Evolutionary conservation across 805 yeast species (phyloP), one percentile per base, ranked within the genome.

Genomic region (Cyberlindnera lachancei): DNA sequence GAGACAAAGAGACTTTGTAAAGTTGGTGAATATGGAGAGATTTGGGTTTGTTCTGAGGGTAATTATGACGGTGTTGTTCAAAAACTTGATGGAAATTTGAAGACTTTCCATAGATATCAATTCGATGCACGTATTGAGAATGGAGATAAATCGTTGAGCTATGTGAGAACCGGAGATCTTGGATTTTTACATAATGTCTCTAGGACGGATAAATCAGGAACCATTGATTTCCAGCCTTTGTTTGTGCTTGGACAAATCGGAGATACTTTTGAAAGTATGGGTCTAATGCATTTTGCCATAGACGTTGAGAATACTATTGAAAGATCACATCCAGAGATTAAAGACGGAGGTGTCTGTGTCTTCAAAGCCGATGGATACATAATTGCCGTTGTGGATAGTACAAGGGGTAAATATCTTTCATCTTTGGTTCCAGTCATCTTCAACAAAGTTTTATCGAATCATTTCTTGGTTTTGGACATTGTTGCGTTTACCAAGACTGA

Each of bases 21-120:
- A 36, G 79, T 78, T 31, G 96, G 97, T 7, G 98, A 92, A 55
- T 77, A 75, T 55, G 99, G 99, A 21, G 99, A 92, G 58, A 86
- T 92, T 24, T 92, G 97, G 97, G 94, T 90, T 3, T 74, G 83
- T 41, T 82, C 95, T 1, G 95, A 86, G 42, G 94, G 90, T 1
- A 87, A 81, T 45, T 79, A 76, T 18, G 63, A 65, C 18, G 64
- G 74, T 2, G 67, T 66, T 1, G 62, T 67, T 8, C 82, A 77
- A 40, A 56, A 61, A 10, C 73, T 78, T 42, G 64, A 64, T 6
- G 55, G 61, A 9, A 63, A 63, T 15, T 29, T 20, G 8, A 34
- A 26, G 9, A 30, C 45, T 6, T 48, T 38, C 36, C 46, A 42
- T 15, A 49, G 48, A 21, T 40, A 45, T 8, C 82, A 82, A 42